A percentile compares a stretch with the other conserved stretches of the same genome.
Evolutionary conservation across 495 filamentous ascomycete species (phyloP).

Genomic region (Aspergillus sclerotioniger): DNA sequence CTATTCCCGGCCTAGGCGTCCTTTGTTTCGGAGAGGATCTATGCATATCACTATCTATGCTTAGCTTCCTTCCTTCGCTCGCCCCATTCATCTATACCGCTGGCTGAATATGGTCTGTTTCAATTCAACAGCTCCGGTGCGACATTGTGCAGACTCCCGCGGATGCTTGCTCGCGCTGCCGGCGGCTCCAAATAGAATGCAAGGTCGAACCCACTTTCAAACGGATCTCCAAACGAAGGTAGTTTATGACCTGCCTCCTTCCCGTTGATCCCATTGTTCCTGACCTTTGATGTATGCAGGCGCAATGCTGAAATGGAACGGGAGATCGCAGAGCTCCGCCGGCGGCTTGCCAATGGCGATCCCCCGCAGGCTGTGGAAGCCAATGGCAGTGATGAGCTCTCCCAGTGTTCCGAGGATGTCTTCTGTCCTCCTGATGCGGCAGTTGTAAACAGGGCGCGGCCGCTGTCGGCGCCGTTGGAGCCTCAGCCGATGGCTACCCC

Average conservation of each 20-base stretch:
- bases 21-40: conserved; percentile 1
- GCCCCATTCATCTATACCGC: neutral
- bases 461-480: conserved; percentile 39
- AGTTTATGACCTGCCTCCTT: neutral
- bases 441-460: conserved; percentile 27
- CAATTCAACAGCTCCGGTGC: conserved; percentile 39
- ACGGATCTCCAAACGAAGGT: conserved; percentile 50
- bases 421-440: conserved; percentile 36
- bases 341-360: conserved; percentile 38
- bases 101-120: conserved; percentile 13
- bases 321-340: conserved; percentile 48
- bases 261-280: neutral
- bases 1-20: neutral
- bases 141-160: conserved; percentile 48
- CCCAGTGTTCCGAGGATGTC: conserved; percentile 41
- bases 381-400: conserved; percentile 35
- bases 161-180: conserved; percentile 48
- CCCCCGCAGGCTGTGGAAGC: conserved; percentile 27
- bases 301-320: conserved; percentile 53
- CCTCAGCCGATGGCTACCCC: conserved; percentile 38
- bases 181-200: conserved; percentile 46
- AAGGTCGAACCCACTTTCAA: conserved; percentile 50
- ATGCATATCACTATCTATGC: conserved; percentile 1
- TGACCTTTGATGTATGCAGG: conserved; percentile 24
- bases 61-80: neutral